Evolutionary conservation across 805 yeast species (phyloP), one percentile per base, ranked within the genome.

Genomic region (Yueomyces sinensis): DNA sequence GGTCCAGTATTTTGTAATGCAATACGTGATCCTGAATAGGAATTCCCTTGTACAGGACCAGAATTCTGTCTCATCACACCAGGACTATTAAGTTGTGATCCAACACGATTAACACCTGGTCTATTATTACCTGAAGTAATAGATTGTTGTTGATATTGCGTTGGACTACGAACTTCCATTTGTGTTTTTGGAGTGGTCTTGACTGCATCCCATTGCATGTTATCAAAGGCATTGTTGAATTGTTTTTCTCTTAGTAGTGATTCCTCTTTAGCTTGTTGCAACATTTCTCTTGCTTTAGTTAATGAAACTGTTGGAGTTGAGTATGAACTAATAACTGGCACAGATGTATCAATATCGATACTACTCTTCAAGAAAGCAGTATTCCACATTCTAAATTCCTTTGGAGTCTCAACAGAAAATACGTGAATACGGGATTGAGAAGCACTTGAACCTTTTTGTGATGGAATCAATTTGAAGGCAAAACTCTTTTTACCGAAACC

Each of bases 351-450:
- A 37, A 93, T 68, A 52, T 91, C 99, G 47, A 91, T 93, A 0
- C 97, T 91, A 0, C 97, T 94, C 40, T 87, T 84, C 74, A 87
- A 82, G 40, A 91, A 64, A 0, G 95, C 94, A 35, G 86, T 81
- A 75, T 87, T 76, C 99, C 99, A 91, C 2, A 70, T 71, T 52
- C 95, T 69, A 95, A 89, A 81, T 42, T 89, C 97, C 33, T 84
- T 94, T 37, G 68, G 72, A 0, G 83, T 70, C 33, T 91, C 96
- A 30, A 89, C 95, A 0, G 97, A 96, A 67, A 91, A 91, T 56
- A 80, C 91, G 50, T 91, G 98, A 6, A 86, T 82, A 44, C 86
- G 83, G 20, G 95, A 98, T 43, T 87, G 95, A 0, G 99, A 91
- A 56, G 91, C 91, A 0, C 95, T 87, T 37, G 91, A 71, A 0